A percentile compares a stretch with the other conserved stretches of the same genome.
phyloP scores from a whole-genome alignment of 129 eudicot genomes.

The Lactuca saligna region DNA sequence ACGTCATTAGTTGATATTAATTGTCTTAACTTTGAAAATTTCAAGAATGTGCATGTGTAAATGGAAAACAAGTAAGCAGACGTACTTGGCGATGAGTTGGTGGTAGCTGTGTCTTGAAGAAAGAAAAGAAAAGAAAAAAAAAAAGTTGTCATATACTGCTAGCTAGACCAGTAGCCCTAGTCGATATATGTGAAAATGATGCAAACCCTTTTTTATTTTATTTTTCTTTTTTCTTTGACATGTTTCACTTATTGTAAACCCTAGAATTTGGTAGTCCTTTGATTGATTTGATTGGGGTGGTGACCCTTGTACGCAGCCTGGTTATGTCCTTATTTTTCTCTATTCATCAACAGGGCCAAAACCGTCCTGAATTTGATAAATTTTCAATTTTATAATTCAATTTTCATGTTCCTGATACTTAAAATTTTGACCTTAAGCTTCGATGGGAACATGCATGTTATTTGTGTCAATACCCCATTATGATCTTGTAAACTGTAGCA shows the following conservation, averaged over 20 bases:
- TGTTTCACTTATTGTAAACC: slow-evolving; percentile 30
- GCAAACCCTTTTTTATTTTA: slow-evolving; percentile 4
- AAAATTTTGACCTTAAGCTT: not conserved
- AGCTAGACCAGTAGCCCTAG: slow-evolving; percentile 26
- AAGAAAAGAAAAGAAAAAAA: not conserved
- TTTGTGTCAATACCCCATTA: not conserved
- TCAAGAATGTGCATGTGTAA: slow-evolving; percentile 23
- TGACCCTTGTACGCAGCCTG: slow-evolving; percentile 23
- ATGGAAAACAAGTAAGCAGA: slow-evolving; percentile 10
- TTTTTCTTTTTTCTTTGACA: not conserved
- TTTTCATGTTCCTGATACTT: slow-evolving; percentile 18
- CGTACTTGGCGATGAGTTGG: slow-evolving; percentile 15
- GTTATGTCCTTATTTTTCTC: slow-evolving; percentile 27
- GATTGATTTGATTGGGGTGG: slow-evolving; percentile 42
- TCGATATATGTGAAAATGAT: slow-evolving; percentile 36
- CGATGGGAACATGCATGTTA: not conserved
- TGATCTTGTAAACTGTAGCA: not conserved
- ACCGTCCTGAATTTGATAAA: slow-evolving; percentile 11
- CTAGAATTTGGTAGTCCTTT: slow-evolving; percentile 36
- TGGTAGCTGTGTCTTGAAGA: slow-evolving; percentile 24
- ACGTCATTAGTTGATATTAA: not conserved
- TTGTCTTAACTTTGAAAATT: not conserved
- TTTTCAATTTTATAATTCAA: not conserved
- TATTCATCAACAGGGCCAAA: slow-evolving; percentile 34
- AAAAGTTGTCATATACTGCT: slow-evolving; percentile 35